Evolutionary conservation across 2,329 filamentous ascomycete species (phyloP).

Genomic region (Didymella exigua): DNA sequence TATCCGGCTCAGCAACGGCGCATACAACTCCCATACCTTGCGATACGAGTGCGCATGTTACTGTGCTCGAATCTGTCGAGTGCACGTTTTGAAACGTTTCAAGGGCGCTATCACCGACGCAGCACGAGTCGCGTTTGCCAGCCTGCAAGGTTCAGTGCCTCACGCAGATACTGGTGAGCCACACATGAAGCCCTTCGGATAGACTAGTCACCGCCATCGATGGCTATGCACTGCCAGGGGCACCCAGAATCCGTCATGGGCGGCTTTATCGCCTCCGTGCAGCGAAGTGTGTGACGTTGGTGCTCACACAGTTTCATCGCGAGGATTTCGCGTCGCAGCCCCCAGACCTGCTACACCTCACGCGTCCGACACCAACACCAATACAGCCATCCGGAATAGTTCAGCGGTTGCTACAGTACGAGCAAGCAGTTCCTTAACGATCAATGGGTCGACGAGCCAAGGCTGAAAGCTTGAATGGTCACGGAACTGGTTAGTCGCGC

Average conservation of each 20-base stretch:
- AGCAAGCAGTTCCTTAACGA: slow-evolving; percentile 34
- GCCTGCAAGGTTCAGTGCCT: slow-evolving; percentile 24
- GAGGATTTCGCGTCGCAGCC: slow-evolving; percentile 45
- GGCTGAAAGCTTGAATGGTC: slow-evolving; percentile 41
- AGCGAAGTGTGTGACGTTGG: slow-evolving; percentile 35
- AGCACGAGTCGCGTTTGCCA: slow-evolving; percentile 22
- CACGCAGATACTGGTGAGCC: slow-evolving; percentile 27
- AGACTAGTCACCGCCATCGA: slow-evolving; percentile 35
- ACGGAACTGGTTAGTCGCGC: slow-evolving; percentile 37
- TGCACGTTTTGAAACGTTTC: slow-evolving; percentile 26
- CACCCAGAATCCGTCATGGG: slow-evolving; percentile 22
- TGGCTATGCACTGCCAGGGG: slow-evolving; percentile 31
- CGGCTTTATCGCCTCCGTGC: slow-evolving; percentile 42
- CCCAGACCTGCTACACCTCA: slow-evolving; percentile 45
- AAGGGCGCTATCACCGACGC: slow-evolving; percentile 7
- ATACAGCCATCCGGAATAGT: slow-evolving; percentile 23
- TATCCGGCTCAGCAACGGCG: neutral
- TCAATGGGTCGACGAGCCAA: slow-evolving; percentile 39
- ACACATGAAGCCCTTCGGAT: slow-evolving; percentile 35
- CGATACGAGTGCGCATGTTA: neutral
- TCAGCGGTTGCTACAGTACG: slow-evolving; percentile 38
- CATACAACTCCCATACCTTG: neutral
- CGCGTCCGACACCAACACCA: slow-evolving; percentile 40
- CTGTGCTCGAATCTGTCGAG: slow-evolving; percentile 1
- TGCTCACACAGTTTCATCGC: slow-evolving; percentile 45